phyloP scores from a whole-genome alignment of 1,139 yeast species.

The Sugiyamaella novakii region DNA sequence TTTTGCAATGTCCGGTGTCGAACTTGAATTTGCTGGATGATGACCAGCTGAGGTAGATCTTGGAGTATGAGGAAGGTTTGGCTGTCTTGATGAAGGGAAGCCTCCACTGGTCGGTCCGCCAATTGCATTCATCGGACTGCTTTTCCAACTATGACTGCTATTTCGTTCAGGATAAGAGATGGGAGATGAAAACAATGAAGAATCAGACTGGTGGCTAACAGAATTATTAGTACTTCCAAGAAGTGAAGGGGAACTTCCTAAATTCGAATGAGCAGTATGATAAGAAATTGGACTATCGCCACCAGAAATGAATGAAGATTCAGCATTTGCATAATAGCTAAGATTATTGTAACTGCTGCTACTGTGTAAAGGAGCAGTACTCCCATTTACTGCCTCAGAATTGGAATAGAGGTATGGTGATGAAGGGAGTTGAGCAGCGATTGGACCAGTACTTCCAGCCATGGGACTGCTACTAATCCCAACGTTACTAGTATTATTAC shows the following conservation, averaged over 20 bases:
- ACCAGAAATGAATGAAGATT: conserved; percentile 12
- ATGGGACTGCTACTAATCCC: no score
- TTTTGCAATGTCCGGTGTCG: conserved; percentile 1
- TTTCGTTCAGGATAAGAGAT: conserved; percentile 15
- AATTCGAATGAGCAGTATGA: conserved; percentile 21
- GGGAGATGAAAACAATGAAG: conserved; percentile 10
- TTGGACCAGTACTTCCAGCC: conserved; percentile 5
- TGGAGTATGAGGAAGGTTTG: conserved; percentile 6
- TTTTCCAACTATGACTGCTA: conserved; percentile 20
- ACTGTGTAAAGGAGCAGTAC: neutral
- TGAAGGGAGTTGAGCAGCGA: conserved; percentile 13
- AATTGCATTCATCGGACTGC: neutral
- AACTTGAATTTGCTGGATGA: neutral
- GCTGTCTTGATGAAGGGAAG: conserved; percentile 3
- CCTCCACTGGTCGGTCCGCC: neutral
- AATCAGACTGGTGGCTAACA: conserved; percentile 3
- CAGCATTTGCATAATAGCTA: conserved; percentile 10
- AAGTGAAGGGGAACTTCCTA: conserved; percentile 8
- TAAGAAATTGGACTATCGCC: conserved; percentile 16
- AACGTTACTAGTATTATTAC: neutral
- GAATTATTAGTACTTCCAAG: neutral
- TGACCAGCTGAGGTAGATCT: conserved; percentile 13
- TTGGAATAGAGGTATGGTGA: conserved; percentile 14
- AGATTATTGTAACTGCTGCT: conserved; percentile 10
- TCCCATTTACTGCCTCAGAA: conserved; percentile 12